Base-by-base conservation (phyloP, 2,329 filamentous ascomycete genomes). In the Rutstroemia sp. region DNA sequence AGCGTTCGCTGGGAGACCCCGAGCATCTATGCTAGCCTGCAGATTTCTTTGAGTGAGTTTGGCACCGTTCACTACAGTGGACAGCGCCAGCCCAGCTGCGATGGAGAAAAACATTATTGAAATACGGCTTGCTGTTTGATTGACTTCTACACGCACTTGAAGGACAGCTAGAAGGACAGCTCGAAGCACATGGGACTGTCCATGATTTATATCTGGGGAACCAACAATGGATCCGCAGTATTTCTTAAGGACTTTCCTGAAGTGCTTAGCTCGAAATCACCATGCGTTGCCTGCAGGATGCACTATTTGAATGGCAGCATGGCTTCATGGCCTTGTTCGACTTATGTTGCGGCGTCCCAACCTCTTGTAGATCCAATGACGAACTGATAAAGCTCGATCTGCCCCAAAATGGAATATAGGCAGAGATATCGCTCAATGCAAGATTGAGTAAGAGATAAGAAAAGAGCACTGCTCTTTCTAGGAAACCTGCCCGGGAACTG, bases 1-100 rank as follows among this genome's bases (percentile, higher is more conserved):
- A 5, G 69, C 69, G 38, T 61, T 64, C 14, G 72, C 69, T 46
- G 75, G 74, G 25, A 74, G 72, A 47, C 75, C 72, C 39, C 70
- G 69, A 25, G 54, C 55, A 47, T 52, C 58, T 25, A 60, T 58
- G 36, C 54, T 58, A n/a, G 61, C 61, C 58, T 64, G 61, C 12
- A 65, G 40, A 30, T 64, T 62, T 30, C 38, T 59, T 48, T 58
- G 59, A 3, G 59, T 61, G 17, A 56, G 56, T 50, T 49, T 61
- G 4, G 50, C 56, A 51, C 51, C 57, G 38, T 56, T 52, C 42
- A 45, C 48, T n/a, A 38, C 23, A 21, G 56, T 48, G 36, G 60
- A 44, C 23, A 64, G 47, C 19, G 40, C 57, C 47, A 61, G 38
- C 17, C 56, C 58, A 16, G 51, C 27, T 14, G 46, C 46, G 39